Percentiles rank a stretch among this genome's conserved stretches.
Evolutionary conservation across 805 yeast species (phyloP).

Genomic region (Wickerhamomyces rabaulensis): DNA sequence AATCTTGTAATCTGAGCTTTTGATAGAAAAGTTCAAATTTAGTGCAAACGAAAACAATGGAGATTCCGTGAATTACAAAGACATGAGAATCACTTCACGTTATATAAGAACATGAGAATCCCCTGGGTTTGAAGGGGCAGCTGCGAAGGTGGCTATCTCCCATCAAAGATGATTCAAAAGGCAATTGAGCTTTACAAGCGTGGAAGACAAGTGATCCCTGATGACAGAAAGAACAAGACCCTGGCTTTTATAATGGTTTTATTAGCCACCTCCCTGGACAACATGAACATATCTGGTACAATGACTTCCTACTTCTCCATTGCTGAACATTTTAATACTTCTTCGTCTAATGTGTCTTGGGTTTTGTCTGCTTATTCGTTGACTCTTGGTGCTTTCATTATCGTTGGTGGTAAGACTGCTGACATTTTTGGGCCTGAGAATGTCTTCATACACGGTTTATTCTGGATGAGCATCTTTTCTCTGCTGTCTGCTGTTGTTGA

Average conservation of each 20-base stretch:
- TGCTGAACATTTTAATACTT: neutral
- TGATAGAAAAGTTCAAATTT: too few species aligned
- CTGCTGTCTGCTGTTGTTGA: slow-evolving; percentile 34
- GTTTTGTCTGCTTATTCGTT: slow-evolving; percentile 38
- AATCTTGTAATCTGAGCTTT: too few species aligned
- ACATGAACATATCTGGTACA: slow-evolving; percentile 2
- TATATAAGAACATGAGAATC: too few species aligned
- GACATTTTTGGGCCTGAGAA: slow-evolving; percentile 37
- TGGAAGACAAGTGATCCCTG: neutral
- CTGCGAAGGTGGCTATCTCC: too few species aligned
- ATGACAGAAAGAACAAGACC: slow-evolving; percentile 1
- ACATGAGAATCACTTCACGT: too few species aligned
- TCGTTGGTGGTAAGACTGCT: slow-evolving; percentile 36
- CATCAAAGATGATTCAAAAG: too few species aligned
- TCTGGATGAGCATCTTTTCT: slow-evolving; percentile 21
- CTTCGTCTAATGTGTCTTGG: slow-evolving; percentile 30
- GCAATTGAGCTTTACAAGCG: neutral
- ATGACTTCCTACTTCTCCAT: slow-evolving; percentile 4
- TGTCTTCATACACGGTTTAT: slow-evolving; percentile 24
- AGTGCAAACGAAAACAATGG: too few species aligned
- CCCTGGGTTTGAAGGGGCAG: too few species aligned
- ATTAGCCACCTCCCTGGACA: slow-evolving; percentile 4
- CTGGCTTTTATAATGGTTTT: slow-evolving; percentile 1
- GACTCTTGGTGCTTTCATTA: slow-evolving; percentile 39
- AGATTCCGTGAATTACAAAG: too few species aligned